Conservation (phyloP, 169 alveolate species). For the Plasmodium chabaudi region DNA sequence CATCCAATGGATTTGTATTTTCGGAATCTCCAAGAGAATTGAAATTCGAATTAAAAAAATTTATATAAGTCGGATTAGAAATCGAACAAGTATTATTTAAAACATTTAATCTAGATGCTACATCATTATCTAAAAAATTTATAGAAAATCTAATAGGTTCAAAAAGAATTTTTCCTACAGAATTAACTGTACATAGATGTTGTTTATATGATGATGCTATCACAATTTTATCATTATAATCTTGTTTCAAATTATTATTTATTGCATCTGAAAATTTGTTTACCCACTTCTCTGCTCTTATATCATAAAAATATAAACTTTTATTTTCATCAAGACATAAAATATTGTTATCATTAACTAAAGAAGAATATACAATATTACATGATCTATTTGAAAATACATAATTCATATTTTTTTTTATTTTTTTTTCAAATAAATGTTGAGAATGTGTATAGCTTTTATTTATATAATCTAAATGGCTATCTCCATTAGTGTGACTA, state of each 20-base stretch:
- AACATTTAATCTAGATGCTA: constrained; percentile 9
- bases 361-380: constrained; percentile 7
- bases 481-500: too few relatives aligned
- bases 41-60: constrained; percentile 1
- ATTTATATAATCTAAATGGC: constrained; percentile 2
- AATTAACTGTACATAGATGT: constrained; percentile 32
- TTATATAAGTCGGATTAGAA: constrained; percentile 11
- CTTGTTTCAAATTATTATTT: neutral
- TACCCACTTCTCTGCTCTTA: constrained; percentile 52
- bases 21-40: neutral
- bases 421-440: constrained; percentile 45
- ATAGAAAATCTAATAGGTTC: constrained; percentile 12
- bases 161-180: constrained; percentile 19
- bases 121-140: neutral
- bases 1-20: neutral
- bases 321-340: constrained; percentile 18
- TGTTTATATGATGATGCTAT: constrained; percentile 35
- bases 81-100: constrained; percentile 12
- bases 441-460: constrained; percentile 22
- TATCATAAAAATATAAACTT: constrained; percentile 54
- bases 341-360: constrained; percentile 40
- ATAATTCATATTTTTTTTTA: constrained; percentile 17
- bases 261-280: neutral
- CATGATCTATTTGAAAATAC: neutral
- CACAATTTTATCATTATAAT: neutral